Conservation (phyloP, 352 stramenopile genomes). For the Pilasporangium apinafurcum region DNA sequence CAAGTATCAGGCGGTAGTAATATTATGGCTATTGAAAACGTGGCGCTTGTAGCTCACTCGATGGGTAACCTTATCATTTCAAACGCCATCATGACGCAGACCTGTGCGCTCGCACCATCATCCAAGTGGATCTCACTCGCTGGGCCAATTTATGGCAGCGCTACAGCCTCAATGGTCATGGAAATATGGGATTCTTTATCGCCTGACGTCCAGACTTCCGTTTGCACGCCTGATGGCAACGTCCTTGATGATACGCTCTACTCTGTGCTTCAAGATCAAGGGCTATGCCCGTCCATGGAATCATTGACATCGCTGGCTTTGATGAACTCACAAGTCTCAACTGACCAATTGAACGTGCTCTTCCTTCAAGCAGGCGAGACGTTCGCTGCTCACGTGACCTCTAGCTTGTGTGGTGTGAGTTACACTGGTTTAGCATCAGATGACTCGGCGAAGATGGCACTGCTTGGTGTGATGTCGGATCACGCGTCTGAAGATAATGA, state of each 20-base stretch:
- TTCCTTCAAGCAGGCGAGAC: conserved; percentile 6
- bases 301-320: conserved; percentile 12
- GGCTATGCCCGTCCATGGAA: conserved; percentile 10
- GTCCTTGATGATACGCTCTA: conserved; percentile 3
- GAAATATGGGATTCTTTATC: conserved; percentile 9
- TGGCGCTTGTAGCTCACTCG: conserved; percentile 34
- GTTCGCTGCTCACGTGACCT: conserved; percentile 10
- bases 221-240: conserved; percentile 9
- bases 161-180: conserved; percentile 7
- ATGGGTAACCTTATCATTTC: conserved; percentile 42
- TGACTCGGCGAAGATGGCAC: conserved; percentile 5
- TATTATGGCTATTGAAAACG: conserved; percentile 9
- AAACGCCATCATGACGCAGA: conserved; percentile 11
- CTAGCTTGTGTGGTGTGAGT: conserved; percentile 17
- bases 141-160: conserved; percentile 25
- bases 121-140: conserved; percentile 37
- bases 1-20: conserved; percentile 4
- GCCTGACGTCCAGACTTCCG: conserved; percentile 1
- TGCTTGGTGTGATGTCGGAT: conserved; percentile 9
- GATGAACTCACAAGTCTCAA: conserved; percentile 7
- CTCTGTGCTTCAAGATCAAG: conserved; percentile 3
- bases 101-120: conserved; percentile 14
- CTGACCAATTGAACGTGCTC: conserved; percentile 5
- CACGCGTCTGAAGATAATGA: conserved; percentile 17
- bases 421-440: conserved; percentile 9